Conservation (phyloP, 805 yeast genomes). For the Sungouiozyma intestinalis region DNA sequence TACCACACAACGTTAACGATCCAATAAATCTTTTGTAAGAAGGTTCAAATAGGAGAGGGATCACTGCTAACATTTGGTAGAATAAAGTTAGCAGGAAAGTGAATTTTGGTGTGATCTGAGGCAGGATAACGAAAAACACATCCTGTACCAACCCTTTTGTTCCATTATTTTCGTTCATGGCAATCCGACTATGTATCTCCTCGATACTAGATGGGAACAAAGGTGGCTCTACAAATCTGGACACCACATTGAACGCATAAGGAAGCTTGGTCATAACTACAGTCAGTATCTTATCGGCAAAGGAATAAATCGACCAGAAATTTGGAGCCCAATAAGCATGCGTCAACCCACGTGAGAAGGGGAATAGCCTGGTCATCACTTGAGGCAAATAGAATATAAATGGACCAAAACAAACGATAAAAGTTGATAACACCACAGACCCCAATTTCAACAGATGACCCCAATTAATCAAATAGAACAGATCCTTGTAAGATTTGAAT, state of each 20-base stretch:
- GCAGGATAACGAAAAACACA: slow-evolving; percentile 68
- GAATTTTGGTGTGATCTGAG: slow-evolving; percentile 64
- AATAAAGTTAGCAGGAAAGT: slow-evolving; percentile 77
- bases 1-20: slow-evolving; percentile 79
- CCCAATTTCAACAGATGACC: slow-evolving; percentile 51
- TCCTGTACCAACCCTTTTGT: slow-evolving; percentile 93
- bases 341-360: slow-evolving; percentile 88
- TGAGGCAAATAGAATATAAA: slow-evolving; percentile 59
- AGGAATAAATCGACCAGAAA: slow-evolving; percentile 90
- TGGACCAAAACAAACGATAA: slow-evolving; percentile 67
- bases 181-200: slow-evolving; percentile 24
- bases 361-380: slow-evolving; percentile 64
- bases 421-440: slow-evolving; percentile 47
- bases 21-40: slow-evolving; percentile 73
- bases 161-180: slow-evolving; percentile 30
- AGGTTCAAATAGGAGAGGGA: slow-evolving; percentile 64
- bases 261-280: slow-evolving; percentile 30
- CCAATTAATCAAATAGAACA: slow-evolving; percentile 40
- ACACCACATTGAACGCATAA: slow-evolving; percentile 35
- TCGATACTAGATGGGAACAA: slow-evolving; percentile 25
- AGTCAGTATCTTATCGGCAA: slow-evolving; percentile 60
- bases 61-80: slow-evolving; percentile 67
- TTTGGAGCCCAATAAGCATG: slow-evolving; percentile 99
- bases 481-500: slow-evolving; percentile 26
- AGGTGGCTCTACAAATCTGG: slow-evolving; percentile 28